Evolutionary conservation across 768 basidiomycete genomes (phyloP).

Genomic region (Grammothele lineata): DNA sequence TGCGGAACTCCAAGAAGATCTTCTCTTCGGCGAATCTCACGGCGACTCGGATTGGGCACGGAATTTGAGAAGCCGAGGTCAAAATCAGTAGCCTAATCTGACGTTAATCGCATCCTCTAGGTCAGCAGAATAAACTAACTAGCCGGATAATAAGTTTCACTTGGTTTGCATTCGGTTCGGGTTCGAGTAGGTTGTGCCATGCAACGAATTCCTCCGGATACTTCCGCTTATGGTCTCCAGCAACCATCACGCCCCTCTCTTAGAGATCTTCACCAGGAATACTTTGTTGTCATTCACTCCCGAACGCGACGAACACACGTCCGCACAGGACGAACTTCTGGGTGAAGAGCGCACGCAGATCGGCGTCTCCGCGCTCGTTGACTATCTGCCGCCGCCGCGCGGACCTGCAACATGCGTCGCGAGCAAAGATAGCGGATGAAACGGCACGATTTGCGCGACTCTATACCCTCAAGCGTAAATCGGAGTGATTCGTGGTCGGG

Average conservation of each 20-base stretch:
- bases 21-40: slow-evolving; percentile 46
- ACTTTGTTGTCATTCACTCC: slow-evolving; percentile 57
- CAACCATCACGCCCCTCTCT: slow-evolving; percentile 30
- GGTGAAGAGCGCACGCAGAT: slow-evolving; percentile 34
- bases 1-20: slow-evolving; percentile 46
- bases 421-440: slow-evolving; percentile 66
- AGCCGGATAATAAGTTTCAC: slow-evolving; percentile 35
- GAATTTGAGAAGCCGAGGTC: slow-evolving; percentile 66
- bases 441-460: slow-evolving; percentile 56
- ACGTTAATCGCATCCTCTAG: slow-evolving; percentile 47
- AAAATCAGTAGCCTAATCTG: slow-evolving; percentile 64
- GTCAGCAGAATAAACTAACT: no score
- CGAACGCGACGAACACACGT: slow-evolving; percentile 57
- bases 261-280: slow-evolving; percentile 55
- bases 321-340: slow-evolving; percentile 62
- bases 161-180: slow-evolving; percentile 52
- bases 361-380: slow-evolving; percentile 20
- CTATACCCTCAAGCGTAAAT: slow-evolving; percentile 52
- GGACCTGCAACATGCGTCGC: slow-evolving; percentile 55
- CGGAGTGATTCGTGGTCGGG: slow-evolving; percentile 24
- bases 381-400: slow-evolving; percentile 36
- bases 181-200: slow-evolving; percentile 64
- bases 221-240: slow-evolving; percentile 45
- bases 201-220: slow-evolving; percentile 46
- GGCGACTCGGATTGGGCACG: slow-evolving; percentile 51